These are phyloP conservation scores for Solanum piurae DNA, from an alignment of 257 asterid species.

Conservation along the genomic window DNA sequence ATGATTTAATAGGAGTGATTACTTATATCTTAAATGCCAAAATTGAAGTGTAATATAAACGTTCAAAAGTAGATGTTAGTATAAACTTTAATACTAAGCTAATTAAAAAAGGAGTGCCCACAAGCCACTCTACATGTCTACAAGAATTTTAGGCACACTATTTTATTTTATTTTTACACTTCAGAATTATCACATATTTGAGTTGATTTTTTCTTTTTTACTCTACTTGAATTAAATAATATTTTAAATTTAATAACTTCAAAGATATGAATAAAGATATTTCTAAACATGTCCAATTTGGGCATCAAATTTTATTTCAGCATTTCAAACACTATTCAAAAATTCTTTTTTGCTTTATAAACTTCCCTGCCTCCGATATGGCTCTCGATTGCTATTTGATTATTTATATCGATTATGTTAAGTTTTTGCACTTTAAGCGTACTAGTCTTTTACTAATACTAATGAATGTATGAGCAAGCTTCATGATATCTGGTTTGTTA, in stretches of 20 bases:
- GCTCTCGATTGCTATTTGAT: neutral
- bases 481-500: neutral
- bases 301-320: no score
- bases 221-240: neutral
- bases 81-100: neutral
- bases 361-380: neutral
- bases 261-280: no score
- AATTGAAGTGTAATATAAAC: no score
- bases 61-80: neutral
- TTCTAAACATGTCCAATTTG: no score
- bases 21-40: neutral
- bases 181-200: neutral
- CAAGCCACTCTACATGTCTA: neutral
- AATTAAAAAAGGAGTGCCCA: neutral
- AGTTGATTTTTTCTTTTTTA: neutral
- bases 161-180: neutral
- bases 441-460: neutral
- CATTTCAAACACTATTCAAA: no score
- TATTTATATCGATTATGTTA: no score
- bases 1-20: neutral
- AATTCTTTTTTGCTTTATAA: neutral
- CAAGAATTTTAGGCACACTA: neutral
- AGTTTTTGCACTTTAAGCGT: no score
- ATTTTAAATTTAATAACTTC: no score
- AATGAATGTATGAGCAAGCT: no score